Percentiles rank a stretch among this genome's conserved stretches.
Conservation (phyloP, 2,329 filamentous ascomycete genomes). For the Aureobasidium namibiae region DNA sequence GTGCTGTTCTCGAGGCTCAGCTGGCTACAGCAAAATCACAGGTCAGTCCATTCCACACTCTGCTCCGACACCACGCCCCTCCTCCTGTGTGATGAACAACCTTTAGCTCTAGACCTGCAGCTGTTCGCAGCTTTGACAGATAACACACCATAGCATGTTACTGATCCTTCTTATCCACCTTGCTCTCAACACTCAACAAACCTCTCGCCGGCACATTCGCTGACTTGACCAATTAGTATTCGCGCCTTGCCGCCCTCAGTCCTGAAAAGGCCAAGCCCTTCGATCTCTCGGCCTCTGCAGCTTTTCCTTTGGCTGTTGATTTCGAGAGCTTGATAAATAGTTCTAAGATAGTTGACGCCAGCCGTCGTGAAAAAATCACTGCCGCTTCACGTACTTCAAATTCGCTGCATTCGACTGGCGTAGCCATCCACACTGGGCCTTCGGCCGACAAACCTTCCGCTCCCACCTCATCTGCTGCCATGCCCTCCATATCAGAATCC, state of each 20-base stretch:
- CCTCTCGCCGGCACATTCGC: background rate
- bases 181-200: background rate
- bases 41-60: constrained; percentile 28
- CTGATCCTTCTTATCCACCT: constrained; percentile 24
- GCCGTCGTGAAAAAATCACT: constrained; percentile 23
- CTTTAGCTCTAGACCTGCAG: constrained; percentile 47
- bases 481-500: constrained; percentile 32
- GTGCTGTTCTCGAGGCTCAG: constrained; percentile 39
- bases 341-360: constrained; percentile 17
- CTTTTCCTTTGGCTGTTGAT: background rate
- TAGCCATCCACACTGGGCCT: constrained; percentile 34
- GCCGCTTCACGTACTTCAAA: constrained; percentile 28
- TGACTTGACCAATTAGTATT: constrained; percentile 11
- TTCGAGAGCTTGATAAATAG: constrained; percentile 14
- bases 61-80: background rate
- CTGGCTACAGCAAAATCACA: constrained; percentile 41
- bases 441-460: constrained; percentile 25
- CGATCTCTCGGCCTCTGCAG: constrained; percentile 5
- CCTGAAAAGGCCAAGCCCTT: constrained; percentile 8
- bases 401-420: constrained; percentile 22
- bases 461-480: constrained; percentile 25
- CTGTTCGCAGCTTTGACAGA: constrained; percentile 37
- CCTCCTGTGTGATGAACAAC: constrained; percentile 33
- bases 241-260: background rate
- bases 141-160: constrained; percentile 31